A percentile compares a stretch with the other conserved stretches of the same genome.
phyloP scores from a whole-genome alignment of 768 basidiomycete species.

The Lactarius deliciosus region DNA sequence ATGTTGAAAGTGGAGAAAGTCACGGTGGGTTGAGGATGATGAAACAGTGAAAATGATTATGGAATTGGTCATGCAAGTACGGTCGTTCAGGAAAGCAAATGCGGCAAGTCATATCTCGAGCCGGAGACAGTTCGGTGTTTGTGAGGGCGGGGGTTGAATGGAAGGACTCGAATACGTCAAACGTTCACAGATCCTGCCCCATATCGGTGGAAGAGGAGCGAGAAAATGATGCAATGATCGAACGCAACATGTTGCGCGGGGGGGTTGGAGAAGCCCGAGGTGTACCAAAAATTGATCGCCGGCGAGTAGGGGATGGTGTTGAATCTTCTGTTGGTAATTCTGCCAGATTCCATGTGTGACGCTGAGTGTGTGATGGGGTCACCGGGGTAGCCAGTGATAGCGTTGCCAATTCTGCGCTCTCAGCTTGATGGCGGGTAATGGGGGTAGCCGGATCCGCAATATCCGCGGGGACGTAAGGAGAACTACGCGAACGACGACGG shows the following conservation, averaged over 20 bases:
- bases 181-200: constrained; percentile 1
- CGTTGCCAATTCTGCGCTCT: not conserved
- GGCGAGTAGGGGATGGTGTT: constrained; percentile 7
- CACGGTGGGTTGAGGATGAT: not conserved
- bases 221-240: constrained; percentile 24
- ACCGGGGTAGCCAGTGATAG: not conserved
- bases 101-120: not conserved
- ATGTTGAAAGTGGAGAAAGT: constrained; percentile 4
- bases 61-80: constrained; percentile 8
- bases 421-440: constrained; percentile 3
- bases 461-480: constrained; percentile 19
- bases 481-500: constrained; percentile 24
- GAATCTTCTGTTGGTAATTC: not conserved
- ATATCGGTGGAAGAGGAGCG: constrained; percentile 17
- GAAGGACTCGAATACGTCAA: not conserved
- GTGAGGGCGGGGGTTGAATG: not conserved
- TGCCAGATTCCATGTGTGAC: constrained; percentile 1
- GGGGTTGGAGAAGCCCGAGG: constrained; percentile 10
- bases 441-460: not conserved
- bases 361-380: not conserved
- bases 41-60: not conserved
- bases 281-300: constrained; percentile 1
- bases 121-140: constrained; percentile 2
- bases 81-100: constrained; percentile 6
- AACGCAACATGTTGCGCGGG: constrained; percentile 22